These are phyloP conservation scores for Paecilomyces fulvus DNA, from an alignment of 2,329 filamentous ascomycete species.

Conservation along the genomic window DNA sequence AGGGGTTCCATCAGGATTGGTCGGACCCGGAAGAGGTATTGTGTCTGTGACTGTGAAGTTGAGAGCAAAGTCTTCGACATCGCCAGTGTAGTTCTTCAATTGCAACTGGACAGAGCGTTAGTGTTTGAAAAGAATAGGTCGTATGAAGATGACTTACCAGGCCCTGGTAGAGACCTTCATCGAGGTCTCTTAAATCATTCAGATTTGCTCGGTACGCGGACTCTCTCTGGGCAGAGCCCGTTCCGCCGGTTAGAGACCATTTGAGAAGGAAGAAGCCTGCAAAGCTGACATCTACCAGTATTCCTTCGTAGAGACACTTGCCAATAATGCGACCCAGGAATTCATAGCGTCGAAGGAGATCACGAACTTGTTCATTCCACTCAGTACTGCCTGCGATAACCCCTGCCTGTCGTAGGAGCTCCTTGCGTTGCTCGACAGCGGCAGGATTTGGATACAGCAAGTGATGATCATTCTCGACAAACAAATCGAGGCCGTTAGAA, in stretches of 20 bases:
- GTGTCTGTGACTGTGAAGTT: conserved; percentile 84
- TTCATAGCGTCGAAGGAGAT: conserved; percentile 68
- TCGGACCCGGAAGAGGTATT: conserved; percentile 42
- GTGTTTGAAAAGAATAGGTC: background rate
- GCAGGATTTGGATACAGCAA: conserved; percentile 82
- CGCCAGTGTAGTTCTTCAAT: conserved; percentile 76
- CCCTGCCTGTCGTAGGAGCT: conserved; percentile 46
- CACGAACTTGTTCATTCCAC: conserved; percentile 50
- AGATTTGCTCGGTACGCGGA: conserved; percentile 79
- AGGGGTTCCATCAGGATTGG: background rate
- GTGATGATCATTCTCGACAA: conserved; percentile 76
- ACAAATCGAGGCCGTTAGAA: conserved; percentile 53
- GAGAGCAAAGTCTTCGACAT: conserved; percentile 71
- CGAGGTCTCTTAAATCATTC: conserved; percentile 87
- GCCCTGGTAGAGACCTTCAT: conserved; percentile 83
- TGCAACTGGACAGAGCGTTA: conserved; percentile 33
- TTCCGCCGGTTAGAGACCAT: conserved; percentile 71
- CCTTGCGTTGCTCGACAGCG: conserved; percentile 60
- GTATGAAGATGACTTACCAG: conserved; percentile 42
- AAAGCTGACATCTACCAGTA: conserved; percentile 86
- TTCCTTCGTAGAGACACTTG: conserved; percentile 96
- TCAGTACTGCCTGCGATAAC: conserved; percentile 46
- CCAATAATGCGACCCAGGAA: conserved; percentile 89
- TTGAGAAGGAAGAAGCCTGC: conserved; percentile 94
- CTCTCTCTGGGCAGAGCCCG: conserved; percentile 55